phyloP scores from a whole-genome alignment of 2,329 filamentous ascomycete genomes.

The Ambrosiella cleistominuta region DNA sequence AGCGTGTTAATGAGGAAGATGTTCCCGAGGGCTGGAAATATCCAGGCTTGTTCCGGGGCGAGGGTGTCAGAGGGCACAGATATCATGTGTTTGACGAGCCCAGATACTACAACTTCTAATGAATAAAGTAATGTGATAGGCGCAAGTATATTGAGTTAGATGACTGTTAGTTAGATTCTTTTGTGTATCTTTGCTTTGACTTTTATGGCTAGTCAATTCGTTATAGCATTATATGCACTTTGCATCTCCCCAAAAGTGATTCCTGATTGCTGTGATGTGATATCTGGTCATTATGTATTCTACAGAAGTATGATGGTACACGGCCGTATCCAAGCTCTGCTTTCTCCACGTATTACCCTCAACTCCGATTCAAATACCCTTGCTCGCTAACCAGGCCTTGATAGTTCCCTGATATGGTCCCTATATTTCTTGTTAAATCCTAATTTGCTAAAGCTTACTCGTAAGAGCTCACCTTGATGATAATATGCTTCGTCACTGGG shows the following conservation, averaged over 20 bases:
- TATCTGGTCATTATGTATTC: neutral
- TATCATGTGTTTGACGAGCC: slow-evolving; percentile 96
- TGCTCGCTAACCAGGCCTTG: neutral
- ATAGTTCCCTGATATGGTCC: neutral
- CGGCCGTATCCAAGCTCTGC: no score
- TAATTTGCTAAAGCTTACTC: neutral
- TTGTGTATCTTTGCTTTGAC: neutral
- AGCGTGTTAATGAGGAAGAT: slow-evolving; percentile 47
- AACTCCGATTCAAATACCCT: neutral
- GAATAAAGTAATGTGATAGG: neutral
- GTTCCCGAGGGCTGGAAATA: slow-evolving; percentile 67
- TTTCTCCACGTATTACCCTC: no score
- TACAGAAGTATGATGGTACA: neutral
- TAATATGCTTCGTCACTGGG: slow-evolving; percentile 51
- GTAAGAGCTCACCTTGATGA: slow-evolving; percentile 43
- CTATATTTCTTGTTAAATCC: neutral
- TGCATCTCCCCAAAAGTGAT: no score
- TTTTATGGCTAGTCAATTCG: neutral
- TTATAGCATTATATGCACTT: neutral
- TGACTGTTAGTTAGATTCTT: neutral
- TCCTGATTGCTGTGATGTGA: no score
- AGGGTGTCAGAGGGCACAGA: slow-evolving; percentile 72
- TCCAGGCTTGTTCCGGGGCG: slow-evolving; percentile 64
- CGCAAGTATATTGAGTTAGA: neutral
- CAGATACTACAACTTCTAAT: slow-evolving; percentile 40